A percentile compares a stretch with the other conserved stretches of the same genome.
phyloP scores from a whole-genome alignment of 495 filamentous ascomycete genomes.

The Rhizodiscina lignyota region DNA sequence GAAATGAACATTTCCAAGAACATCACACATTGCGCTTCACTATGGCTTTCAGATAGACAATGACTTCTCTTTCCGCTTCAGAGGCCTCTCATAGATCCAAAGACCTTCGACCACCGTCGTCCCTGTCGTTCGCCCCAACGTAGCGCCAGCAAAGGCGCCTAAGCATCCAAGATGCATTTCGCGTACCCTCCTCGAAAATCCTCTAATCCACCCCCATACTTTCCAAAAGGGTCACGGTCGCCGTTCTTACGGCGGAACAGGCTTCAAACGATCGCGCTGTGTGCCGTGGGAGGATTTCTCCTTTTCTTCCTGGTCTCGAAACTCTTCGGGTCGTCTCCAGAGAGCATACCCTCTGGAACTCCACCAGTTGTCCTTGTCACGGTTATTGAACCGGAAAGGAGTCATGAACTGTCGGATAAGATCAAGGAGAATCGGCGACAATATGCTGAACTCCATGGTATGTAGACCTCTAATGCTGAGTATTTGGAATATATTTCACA shows the following conservation, averaged over 20 bases:
- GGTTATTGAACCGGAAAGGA: constrained; percentile 48
- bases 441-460: constrained; percentile 85
- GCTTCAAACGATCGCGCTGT: constrained; percentile 42
- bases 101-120: too few relatives aligned
- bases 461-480: constrained; percentile 9
- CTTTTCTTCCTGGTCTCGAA: constrained; percentile 47
- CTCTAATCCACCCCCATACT: constrained; percentile 46
- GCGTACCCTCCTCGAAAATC: constrained; percentile 74
- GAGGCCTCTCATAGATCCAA: too few relatives aligned
- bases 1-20: too few relatives aligned
- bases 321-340: constrained; percentile 24
- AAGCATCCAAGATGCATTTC: constrained; percentile 79
- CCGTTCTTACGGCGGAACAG: constrained; percentile 44
- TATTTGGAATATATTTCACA: not conserved
- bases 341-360: constrained; percentile 43
- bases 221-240: constrained; percentile 38
- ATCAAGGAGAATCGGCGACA: constrained; percentile 68
- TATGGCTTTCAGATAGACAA: too few relatives aligned
- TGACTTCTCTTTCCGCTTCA: too few relatives aligned
- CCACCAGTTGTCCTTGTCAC: constrained; percentile 79
- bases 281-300: constrained; percentile 36
- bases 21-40: too few relatives aligned
- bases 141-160: too few relatives aligned
- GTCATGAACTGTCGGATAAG: constrained; percentile 44
- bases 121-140: too few relatives aligned